Conservation (phyloP, 148 eudicot species). For the Spergularia marina region DNA sequence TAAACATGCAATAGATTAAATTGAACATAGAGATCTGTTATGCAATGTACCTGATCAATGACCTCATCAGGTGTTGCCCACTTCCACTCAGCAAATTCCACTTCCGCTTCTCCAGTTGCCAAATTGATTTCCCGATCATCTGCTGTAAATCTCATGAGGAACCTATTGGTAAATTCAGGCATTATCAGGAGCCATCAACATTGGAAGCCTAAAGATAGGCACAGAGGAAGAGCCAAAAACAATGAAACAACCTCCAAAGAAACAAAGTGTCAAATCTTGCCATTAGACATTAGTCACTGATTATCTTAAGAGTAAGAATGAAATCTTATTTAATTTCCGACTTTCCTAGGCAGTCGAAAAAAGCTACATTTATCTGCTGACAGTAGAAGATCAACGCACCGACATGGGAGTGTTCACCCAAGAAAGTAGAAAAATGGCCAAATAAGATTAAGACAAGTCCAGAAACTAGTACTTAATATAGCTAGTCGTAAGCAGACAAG, state of each 20-base stretch:
- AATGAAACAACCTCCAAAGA: not conserved
- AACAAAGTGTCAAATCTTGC: too few relatives aligned
- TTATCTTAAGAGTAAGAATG: too few relatives aligned
- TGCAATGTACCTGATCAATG: constrained; percentile 65
- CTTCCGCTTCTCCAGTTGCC: constrained; percentile 71
- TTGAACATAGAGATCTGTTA: not conserved
- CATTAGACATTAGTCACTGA: too few relatives aligned
- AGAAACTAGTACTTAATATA: too few relatives aligned
- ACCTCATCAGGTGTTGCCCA: constrained; percentile 88
- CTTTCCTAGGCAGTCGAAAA: too few relatives aligned
- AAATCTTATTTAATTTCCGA: too few relatives aligned
- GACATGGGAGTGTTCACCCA: too few relatives aligned
- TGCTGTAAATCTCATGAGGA: constrained; percentile 70
- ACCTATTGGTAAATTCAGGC: constrained; percentile 44
- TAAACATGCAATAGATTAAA: not conserved
- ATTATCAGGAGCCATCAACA: not conserved
- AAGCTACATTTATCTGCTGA: too few relatives aligned
- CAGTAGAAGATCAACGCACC: too few relatives aligned
- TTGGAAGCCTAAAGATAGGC: not conserved
- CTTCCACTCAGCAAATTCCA: constrained; percentile 95
- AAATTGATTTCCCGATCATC: constrained; percentile 75
- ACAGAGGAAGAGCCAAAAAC: not conserved
- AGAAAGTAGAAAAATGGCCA: too few relatives aligned
- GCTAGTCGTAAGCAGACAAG: too few relatives aligned
- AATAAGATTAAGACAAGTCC: too few relatives aligned